Percentiles rank a stretch among this genome's conserved stretches.
These are phyloP conservation scores for Aspergillus homomorphus DNA, from an alignment of 495 filamentous ascomycete genomes.

Conservation along the genomic window DNA sequence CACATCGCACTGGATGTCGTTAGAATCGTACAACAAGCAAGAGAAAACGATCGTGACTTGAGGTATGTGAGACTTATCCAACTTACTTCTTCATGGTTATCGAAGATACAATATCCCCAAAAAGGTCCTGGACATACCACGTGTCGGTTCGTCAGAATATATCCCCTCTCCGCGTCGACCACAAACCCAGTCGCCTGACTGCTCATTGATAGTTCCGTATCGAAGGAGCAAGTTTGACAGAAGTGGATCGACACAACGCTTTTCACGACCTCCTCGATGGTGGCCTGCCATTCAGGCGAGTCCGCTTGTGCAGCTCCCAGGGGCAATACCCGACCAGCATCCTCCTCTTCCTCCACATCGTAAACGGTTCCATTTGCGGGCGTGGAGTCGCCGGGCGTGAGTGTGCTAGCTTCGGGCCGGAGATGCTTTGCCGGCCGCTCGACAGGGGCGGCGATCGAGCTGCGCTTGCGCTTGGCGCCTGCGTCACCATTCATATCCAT, in stretches of 20 bases:
- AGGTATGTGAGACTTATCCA: neutral
- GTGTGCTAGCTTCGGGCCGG: conserved; percentile 42
- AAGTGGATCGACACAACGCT: conserved; percentile 98
- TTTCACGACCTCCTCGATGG: conserved; percentile 87
- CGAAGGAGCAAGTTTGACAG: conserved; percentile 97
- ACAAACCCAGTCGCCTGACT: conserved; percentile 98
- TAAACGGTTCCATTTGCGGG: conserved; percentile 49
- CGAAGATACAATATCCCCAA: conserved; percentile 96
- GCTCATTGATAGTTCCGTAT: conserved; percentile 88
- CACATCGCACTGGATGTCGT: conserved; percentile 69
- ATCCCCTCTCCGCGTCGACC: conserved; percentile 92
- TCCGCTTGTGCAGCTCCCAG: conserved; percentile 61
- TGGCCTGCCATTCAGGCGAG: conserved; percentile 94
- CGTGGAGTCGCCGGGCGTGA: conserved; percentile 43
- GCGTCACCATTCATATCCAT: conserved; percentile 55
- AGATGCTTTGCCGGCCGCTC: conserved; percentile 59
- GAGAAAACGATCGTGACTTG: neutral
- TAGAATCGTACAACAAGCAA: neutral
- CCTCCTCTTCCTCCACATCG: conserved; percentile 47
- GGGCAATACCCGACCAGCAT: conserved; percentile 36
- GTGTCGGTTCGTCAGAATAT: conserved; percentile 86
- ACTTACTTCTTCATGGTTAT: conserved; percentile 87
- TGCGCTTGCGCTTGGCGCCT: conserved; percentile 61
- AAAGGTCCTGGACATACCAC: conserved; percentile 97
- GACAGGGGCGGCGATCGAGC: conserved; percentile 41